Percentiles rank a stretch among this genome's conserved stretches.
Conservation (phyloP, 2,329 filamentous ascomycete species). For the Claviceps humidiphila region DNA sequence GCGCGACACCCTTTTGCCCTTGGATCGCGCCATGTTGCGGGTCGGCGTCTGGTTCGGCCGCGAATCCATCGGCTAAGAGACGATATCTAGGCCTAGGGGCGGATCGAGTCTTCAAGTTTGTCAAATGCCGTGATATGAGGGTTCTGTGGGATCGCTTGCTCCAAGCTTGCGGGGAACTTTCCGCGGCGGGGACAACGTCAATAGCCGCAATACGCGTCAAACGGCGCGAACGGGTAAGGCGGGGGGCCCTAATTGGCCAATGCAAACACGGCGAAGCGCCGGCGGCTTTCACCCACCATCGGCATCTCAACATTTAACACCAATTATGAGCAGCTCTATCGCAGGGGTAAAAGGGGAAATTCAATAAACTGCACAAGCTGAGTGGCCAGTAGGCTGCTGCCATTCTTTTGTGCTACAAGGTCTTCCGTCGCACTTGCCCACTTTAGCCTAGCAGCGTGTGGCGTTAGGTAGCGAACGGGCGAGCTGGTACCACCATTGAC, state of each 20-base stretch:
- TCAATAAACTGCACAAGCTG: too few species aligned
- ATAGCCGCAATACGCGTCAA: conserved; percentile 3
- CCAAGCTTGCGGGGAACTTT: conserved; percentile 1
- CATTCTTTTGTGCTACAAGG: too few species aligned
- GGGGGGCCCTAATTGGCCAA: not conserved
- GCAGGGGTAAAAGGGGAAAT: too few species aligned
- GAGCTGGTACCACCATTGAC: not conserved
- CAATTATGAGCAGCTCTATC: not conserved
- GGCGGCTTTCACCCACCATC: not conserved
- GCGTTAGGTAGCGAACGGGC: not conserved
- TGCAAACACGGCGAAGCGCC: not conserved
- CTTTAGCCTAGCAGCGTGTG: not conserved
- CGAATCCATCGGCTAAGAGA: conserved; percentile 6
- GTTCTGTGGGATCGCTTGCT: not conserved
- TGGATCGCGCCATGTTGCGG: conserved; percentile 7
- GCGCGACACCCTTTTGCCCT: conserved; percentile 18
- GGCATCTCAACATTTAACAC: not conserved
- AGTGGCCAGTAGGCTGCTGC: too few species aligned
- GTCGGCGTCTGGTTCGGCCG: conserved; percentile 10
- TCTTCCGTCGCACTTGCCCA: not conserved
- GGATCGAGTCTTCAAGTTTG: conserved; percentile 4
- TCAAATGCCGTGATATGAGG: conserved; percentile 7
- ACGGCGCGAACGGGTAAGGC: not conserved
- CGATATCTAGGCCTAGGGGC: not conserved
- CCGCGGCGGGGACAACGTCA: conserved; percentile 3